Evolutionary conservation across 345 rosid genomes (phyloP), one percentile per base, ranked within the genome.

Genomic region (Aquilaria yunnanensis): DNA sequence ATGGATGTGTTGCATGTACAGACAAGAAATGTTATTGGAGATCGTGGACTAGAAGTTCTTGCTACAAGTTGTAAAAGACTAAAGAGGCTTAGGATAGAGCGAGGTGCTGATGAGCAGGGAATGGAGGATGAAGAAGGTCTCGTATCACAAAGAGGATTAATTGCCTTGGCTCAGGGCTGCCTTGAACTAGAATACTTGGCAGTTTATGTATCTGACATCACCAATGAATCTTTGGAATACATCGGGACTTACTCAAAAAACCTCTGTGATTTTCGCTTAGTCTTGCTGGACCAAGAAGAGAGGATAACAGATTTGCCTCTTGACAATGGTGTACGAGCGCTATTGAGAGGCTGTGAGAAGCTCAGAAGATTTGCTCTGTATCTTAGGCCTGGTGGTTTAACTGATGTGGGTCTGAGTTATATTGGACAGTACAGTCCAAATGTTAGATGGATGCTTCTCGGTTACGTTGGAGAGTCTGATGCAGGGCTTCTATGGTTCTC

Each of bases 11-110:
- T 30, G 41, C 65, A 47, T 73, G 61, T 59, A 58, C 94, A 94
- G 99, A 76, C 99, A 6, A 86, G 99, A 85, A 87, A 86, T 78
- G 99, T 87, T 50, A 86, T 94, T 54, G 97, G 97, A 70, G 99
- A 94, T 74, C 75, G 86, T 70, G 99, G 96, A 60, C 63, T 94
- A 70, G 96, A 89, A 80, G 79, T 85, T 71, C 83, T 94, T 66
- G 91, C 96, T 62, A 79, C 51, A 65, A 68, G 76, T 67, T 91
- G 99, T 69, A 85, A 76, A 76, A 75, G 59, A 32, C 78, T 94
- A 68, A 85, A 85, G 77, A 81, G 99, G 81, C 91, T 94, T 67
- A 76, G 99, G 80, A 87, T 94, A 62, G 99, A 91, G 74, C 83
- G 87, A 45, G 96, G 96, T 71, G 96, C 88, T 29, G 96, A 91